Percentiles rank a stretch among this genome's conserved stretches.
Conservation (phyloP, 768 basidiomycete species). For the Rhodotorula taiwanensis region DNA sequence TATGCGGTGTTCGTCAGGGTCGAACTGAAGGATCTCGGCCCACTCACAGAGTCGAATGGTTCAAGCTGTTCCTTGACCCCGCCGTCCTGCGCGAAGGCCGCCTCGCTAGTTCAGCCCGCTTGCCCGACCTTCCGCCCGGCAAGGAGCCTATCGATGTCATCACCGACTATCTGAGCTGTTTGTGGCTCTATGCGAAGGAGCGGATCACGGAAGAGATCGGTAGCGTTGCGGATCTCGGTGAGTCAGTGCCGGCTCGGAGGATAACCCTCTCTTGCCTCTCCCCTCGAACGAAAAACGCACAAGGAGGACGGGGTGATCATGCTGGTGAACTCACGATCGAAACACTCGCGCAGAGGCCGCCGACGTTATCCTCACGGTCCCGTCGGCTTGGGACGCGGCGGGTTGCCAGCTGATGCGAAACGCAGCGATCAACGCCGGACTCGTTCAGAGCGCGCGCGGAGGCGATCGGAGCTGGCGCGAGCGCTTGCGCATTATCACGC, state of each 20-base stretch:
- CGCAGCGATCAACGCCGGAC: constrained; percentile 69
- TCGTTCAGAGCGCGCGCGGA: constrained; percentile 66
- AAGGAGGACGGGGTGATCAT: no score
- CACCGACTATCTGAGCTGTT: constrained; percentile 68
- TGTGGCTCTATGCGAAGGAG: constrained; percentile 82
- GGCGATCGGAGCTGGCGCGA: constrained; percentile 72
- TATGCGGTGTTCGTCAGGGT: no score
- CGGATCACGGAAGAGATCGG: constrained; percentile 83
- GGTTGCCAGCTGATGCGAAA: constrained; percentile 80
- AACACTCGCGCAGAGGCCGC: constrained; percentile 56
- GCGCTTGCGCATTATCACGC: constrained; percentile 74
- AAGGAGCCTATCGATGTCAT: constrained; percentile 72
- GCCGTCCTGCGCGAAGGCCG: constrained; percentile 16
- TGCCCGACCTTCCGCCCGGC: constrained; percentile 73
- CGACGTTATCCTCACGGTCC: constrained; percentile 77
- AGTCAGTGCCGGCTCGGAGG: neutral
- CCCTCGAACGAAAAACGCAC: no score
- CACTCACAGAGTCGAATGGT: constrained; percentile 46
- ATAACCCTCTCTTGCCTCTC: neutral
- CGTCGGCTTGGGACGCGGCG: constrained; percentile 86
- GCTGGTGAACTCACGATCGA: no score
- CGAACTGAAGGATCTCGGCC: no score
- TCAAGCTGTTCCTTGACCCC: constrained; percentile 65
- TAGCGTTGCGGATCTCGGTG: constrained; percentile 70
- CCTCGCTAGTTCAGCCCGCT: constrained; percentile 42